Evolutionary conservation across 2,329 filamentous ascomycete species (phyloP).

Genomic region (Diplodia scrobiculata): DNA sequence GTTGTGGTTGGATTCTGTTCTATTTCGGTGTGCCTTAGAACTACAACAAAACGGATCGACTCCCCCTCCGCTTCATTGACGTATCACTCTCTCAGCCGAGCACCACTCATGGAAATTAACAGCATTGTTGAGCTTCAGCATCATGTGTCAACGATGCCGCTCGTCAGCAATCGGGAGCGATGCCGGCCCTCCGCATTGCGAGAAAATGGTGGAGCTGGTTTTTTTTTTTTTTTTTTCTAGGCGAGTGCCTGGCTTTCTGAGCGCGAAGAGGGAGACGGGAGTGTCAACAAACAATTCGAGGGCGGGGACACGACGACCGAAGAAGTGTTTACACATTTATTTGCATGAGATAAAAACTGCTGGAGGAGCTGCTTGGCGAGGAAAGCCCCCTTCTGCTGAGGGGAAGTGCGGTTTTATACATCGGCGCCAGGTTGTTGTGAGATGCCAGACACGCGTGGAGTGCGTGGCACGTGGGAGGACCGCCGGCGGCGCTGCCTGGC

Average conservation of each 20-base stretch:
- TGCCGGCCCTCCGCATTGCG: neutral
- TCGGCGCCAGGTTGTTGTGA: neutral
- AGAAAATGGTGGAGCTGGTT: neutral
- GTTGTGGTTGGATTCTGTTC: no score
- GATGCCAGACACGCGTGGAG: neutral
- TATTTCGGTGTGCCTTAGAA: neutral
- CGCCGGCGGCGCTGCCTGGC: neutral
- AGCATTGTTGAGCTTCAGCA: neutral
- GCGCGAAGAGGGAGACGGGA: neutral
- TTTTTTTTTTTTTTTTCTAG: neutral
- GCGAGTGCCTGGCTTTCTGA: neutral
- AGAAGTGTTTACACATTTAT: no score
- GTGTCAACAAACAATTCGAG: accelerated
- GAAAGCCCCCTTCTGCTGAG: neutral
- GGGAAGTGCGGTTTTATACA: neutral
- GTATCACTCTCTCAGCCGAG: no score
- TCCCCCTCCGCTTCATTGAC: neutral
- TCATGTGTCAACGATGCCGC: neutral
- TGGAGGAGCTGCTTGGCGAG: neutral
- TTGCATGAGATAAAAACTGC: no score
- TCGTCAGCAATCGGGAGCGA: neutral
- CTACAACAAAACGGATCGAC: no score
- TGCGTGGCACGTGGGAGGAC: neutral
- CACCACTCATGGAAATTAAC: neutral
- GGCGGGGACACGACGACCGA: neutral